phyloP scores from a whole-genome alignment of 2,329 filamentous ascomycete species.

The Paradendryphiella salina region DNA sequence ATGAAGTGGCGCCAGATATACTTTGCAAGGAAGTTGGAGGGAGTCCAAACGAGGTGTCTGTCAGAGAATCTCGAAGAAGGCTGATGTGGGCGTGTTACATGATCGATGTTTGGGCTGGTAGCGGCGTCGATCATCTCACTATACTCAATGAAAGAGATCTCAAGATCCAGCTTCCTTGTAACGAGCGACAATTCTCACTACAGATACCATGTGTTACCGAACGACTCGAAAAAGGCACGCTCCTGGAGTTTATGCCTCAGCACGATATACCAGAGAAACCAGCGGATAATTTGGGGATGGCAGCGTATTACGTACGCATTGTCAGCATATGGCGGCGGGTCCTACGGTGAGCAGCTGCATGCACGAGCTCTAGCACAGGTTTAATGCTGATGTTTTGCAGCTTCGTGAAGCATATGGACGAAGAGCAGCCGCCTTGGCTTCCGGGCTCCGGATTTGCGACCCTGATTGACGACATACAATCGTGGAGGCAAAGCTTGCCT shows the following conservation, averaged over 20 bases:
- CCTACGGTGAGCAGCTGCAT: constrained; percentile 23
- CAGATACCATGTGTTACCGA: constrained; percentile 40
- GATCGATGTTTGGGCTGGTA: constrained; percentile 43
- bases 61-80: constrained; percentile 36
- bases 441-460: constrained; percentile 33
- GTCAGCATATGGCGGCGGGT: constrained; percentile 41
- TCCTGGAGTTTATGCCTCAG: constrained; percentile 30
- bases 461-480: constrained; percentile 31
- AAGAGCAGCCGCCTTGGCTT: constrained; percentile 38
- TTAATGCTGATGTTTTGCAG: constrained; percentile 10
- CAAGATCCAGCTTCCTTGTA: constrained; percentile 41
- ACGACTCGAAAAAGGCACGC: constrained; percentile 28
- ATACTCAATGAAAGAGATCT: constrained; percentile 41
- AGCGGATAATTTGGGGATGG: constrained; percentile 39
- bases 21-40: constrained; percentile 33
- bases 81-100: constrained; percentile 44
- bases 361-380: not conserved
- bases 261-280: constrained; percentile 36
- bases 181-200: constrained; percentile 38
- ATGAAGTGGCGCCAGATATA: constrained; percentile 34
- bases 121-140: constrained; percentile 40
- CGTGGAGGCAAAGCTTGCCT: constrained; percentile 36
- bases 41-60: constrained; percentile 36
- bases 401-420: constrained; percentile 40
- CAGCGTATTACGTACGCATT: constrained; percentile 39